Conservation (phyloP, 2,329 filamentous ascomycete genomes). For the Didymella pomorum region DNA sequence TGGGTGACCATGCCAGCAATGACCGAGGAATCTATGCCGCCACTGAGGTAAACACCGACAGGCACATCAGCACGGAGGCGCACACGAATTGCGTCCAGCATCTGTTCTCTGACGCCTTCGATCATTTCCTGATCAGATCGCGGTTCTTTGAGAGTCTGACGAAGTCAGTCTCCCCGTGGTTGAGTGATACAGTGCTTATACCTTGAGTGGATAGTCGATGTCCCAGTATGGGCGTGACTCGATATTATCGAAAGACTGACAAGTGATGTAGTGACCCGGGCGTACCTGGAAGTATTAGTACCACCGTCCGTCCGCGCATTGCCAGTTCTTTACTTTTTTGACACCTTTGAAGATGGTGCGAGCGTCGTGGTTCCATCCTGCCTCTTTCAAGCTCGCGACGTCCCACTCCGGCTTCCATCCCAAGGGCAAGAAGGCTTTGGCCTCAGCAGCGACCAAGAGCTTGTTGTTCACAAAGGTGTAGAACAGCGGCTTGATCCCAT, state of each 20-base stretch:
- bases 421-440: slow-evolving; percentile 61
- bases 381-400: slow-evolving; percentile 54
- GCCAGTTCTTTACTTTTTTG: slow-evolving; percentile 36
- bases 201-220: slow-evolving; percentile 59
- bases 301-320: slow-evolving; percentile 9
- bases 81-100: slow-evolving; percentile 61
- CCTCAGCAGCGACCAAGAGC: slow-evolving; percentile 61
- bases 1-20: slow-evolving; percentile 65
- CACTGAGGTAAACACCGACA: slow-evolving; percentile 64
- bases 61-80: slow-evolving; percentile 66
- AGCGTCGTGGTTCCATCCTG: slow-evolving; percentile 55
- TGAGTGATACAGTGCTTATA: neutral
- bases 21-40: slow-evolving; percentile 65
- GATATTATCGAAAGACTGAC: slow-evolving; percentile 47
- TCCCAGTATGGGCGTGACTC: slow-evolving; percentile 61
- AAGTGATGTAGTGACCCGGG: slow-evolving; percentile 43
- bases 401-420: slow-evolving; percentile 64
- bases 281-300: slow-evolving; percentile 38
- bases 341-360: slow-evolving; percentile 62
- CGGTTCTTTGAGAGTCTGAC: slow-evolving; percentile 50
- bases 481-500: slow-evolving; percentile 65
- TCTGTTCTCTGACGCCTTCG: slow-evolving; percentile 56
- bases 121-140: slow-evolving; percentile 61
- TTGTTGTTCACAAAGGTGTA: slow-evolving; percentile 55
- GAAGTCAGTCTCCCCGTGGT: neutral